Evolutionary conservation across 805 yeast genomes (phyloP).

Genomic region (Wickerhamiella azymoides): DNA sequence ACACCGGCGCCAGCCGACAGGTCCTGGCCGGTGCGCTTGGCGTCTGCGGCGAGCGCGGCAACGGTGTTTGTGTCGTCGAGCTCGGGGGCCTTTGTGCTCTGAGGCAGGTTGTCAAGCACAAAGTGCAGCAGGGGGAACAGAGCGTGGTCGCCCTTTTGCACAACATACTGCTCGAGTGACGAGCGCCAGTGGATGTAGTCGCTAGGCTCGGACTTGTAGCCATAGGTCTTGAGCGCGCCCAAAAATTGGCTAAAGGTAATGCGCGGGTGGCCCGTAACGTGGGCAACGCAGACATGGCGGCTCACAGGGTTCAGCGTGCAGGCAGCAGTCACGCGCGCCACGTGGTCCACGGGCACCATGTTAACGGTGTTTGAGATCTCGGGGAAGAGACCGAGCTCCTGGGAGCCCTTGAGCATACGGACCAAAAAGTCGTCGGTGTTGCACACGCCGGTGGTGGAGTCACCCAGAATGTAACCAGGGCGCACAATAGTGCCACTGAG

Average conservation of each 20-base stretch:
- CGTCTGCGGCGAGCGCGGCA: slow-evolving; percentile 50
- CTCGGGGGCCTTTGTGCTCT: slow-evolving; percentile 88
- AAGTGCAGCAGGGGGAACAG: slow-evolving; percentile 86
- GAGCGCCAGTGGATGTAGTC: slow-evolving; percentile 72
- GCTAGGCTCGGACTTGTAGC: slow-evolving; percentile 48
- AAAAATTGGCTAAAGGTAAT: slow-evolving; percentile 65
- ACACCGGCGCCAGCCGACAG: slow-evolving; percentile 62
- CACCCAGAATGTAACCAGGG: slow-evolving; percentile 95
- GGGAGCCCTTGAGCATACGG: slow-evolving; percentile 89
- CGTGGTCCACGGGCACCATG: slow-evolving; percentile 97
- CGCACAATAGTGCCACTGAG: slow-evolving; percentile 78
- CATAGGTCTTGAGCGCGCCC: slow-evolving; percentile 49
- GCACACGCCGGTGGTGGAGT: slow-evolving; percentile 66
- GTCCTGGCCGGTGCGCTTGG: slow-evolving; percentile 51
- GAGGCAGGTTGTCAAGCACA: slow-evolving; percentile 84
- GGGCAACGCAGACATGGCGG: slow-evolving; percentile 54
- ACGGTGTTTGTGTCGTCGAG: slow-evolving; percentile 76
- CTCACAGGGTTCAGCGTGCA: slow-evolving; percentile 65
- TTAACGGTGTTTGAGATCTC: slow-evolving; percentile 77
- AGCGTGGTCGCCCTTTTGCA: slow-evolving; percentile 68
- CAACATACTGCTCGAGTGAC: slow-evolving; percentile 61
- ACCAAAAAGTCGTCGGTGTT: slow-evolving; percentile 94
- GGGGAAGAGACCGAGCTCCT: slow-evolving; percentile 75
- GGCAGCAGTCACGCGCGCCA: slow-evolving; percentile 80
- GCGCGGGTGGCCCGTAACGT: slow-evolving; percentile 97